Evolutionary conservation across 176 grass and related monocot genomes (phyloP).

Genomic region (Phyllostachys edulis): DNA sequence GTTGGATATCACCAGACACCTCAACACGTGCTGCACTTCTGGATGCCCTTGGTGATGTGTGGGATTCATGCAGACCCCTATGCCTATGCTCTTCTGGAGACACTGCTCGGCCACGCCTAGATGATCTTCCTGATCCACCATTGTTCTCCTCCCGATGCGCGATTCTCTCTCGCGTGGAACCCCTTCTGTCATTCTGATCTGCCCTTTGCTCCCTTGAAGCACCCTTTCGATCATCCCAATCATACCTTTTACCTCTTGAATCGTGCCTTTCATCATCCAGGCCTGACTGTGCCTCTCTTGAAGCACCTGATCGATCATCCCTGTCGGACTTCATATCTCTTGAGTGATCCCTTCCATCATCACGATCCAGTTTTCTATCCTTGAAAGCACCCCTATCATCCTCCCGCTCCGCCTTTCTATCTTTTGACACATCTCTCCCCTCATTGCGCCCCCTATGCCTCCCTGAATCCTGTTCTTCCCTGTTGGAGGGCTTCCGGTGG

Average conservation of each 20-base stretch:
- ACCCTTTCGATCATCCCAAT: slow-evolving; percentile 31
- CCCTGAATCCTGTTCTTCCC: slow-evolving; percentile 38
- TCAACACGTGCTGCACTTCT: slow-evolving; percentile 48
- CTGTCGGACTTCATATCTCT: slow-evolving; percentile 29
- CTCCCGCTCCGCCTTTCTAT: slow-evolving; percentile 30
- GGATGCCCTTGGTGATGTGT: slow-evolving; percentile 43
- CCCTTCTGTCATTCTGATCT: slow-evolving; percentile 30
- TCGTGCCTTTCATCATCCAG: slow-evolving; percentile 34
- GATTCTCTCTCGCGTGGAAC: slow-evolving; percentile 38
- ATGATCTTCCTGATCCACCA: slow-evolving; percentile 46
- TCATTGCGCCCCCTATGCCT: slow-evolving; percentile 40
- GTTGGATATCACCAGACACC: slow-evolving; percentile 61
- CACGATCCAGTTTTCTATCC: slow-evolving; percentile 14
- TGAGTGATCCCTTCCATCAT: slow-evolving; percentile 37
- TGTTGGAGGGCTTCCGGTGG: background rate
- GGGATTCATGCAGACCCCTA: slow-evolving; percentile 39
- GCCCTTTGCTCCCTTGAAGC: slow-evolving; percentile 41
- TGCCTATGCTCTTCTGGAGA: slow-evolving; percentile 55
- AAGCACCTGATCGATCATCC: slow-evolving; percentile 49
- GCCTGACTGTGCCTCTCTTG: slow-evolving; percentile 24
- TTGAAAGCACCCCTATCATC: slow-evolving; percentile 22
- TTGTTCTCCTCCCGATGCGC: slow-evolving; percentile 34
- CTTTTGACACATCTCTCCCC: slow-evolving; percentile 20
- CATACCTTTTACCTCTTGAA: slow-evolving; percentile 39
- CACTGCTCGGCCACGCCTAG: slow-evolving; percentile 41